Evolutionary conservation across 2,329 filamentous ascomycete genomes (phyloP).

Genomic region (Beauveria medogensis): DNA sequence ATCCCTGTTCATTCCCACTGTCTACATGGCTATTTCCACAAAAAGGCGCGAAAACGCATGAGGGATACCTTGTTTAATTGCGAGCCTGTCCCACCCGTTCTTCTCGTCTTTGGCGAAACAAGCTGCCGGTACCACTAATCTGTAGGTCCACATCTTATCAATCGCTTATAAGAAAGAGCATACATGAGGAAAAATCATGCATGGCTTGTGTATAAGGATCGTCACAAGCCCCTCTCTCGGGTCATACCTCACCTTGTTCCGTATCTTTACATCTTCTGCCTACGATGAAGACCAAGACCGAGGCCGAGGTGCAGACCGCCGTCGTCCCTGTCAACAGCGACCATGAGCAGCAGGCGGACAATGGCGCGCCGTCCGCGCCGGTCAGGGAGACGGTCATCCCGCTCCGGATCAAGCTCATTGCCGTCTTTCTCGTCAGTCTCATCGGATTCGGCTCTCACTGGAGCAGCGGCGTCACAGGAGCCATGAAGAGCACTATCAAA

Average conservation of each 20-base stretch:
- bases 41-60: too few relatives aligned
- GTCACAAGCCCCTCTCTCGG: not conserved
- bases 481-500: conserved; percentile 54
- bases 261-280: not conserved
- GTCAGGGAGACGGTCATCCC: conserved; percentile 12
- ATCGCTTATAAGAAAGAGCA: too few relatives aligned
- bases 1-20: too few relatives aligned
- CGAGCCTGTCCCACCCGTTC: too few relatives aligned
- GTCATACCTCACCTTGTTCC: not conserved
- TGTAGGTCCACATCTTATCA: too few relatives aligned
- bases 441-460: conserved; percentile 54
- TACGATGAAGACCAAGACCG: not conserved
- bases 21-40: too few relatives aligned
- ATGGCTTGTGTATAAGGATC: not conserved
- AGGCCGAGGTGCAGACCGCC: not conserved
- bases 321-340: not conserved
- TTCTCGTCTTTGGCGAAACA: too few relatives aligned
- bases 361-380: not conserved
- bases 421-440: conserved; percentile 41
- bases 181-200: too few relatives aligned
- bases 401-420: conserved; percentile 22
- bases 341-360: not conserved
- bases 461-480: conserved; percentile 52
- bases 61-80: too few relatives aligned
- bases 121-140: too few relatives aligned